These are phyloP conservation scores for Turritis glabra DNA, from an alignment of 345 rosid species.

Conservation along the genomic window DNA sequence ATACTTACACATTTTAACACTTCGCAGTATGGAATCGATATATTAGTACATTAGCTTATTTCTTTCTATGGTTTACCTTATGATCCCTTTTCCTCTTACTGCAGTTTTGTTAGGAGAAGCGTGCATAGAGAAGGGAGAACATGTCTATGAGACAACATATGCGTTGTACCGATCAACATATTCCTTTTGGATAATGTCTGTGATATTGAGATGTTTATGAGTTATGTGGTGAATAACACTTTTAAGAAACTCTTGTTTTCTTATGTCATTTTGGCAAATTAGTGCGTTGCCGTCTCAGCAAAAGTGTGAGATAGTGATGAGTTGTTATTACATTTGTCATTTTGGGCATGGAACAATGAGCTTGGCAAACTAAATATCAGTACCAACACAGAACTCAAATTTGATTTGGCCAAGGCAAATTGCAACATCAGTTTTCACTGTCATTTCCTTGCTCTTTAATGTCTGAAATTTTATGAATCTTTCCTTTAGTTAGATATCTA, in stretches of 20 bases:
- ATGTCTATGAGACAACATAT: background rate
- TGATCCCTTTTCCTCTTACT: background rate
- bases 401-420: background rate
- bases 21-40: background rate
- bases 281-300: background rate
- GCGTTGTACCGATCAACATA: background rate
- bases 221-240: conserved; percentile 14
- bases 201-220: conserved; percentile 6
- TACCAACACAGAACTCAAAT: background rate
- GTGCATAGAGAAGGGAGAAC: background rate
- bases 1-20: background rate
- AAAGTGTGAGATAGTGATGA: background rate
- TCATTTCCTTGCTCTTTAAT: background rate
- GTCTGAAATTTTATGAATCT: background rate
- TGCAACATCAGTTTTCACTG: background rate
- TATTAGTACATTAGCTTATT: too few species aligned
- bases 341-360: background rate
- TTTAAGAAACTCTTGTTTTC: background rate
- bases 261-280: background rate
- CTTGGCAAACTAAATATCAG: background rate
- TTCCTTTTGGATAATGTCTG: conserved; percentile 8
- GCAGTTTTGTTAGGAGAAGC: conserved; percentile 21
- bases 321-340: background rate
- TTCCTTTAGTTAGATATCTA: background rate
- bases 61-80: background rate